These are phyloP conservation scores for Alternaria incomplexa DNA, from an alignment of 2,329 filamentous ascomycete species.

Conservation along the genomic window DNA sequence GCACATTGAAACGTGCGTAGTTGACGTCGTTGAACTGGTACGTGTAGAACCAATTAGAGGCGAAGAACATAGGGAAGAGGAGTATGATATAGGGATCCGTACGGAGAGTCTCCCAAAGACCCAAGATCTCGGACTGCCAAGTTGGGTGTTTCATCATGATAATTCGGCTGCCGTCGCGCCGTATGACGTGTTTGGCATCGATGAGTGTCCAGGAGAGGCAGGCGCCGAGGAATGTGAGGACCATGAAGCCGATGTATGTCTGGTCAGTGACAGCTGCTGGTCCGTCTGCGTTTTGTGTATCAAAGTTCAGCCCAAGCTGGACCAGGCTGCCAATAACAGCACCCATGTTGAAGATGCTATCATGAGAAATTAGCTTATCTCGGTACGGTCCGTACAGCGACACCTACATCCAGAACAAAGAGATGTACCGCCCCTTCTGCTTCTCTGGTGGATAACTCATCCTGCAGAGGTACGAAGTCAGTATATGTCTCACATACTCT, in stretches of 20 bases:
- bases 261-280: constrained; percentile 66
- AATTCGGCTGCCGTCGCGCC: constrained; percentile 74
- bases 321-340: constrained; percentile 81
- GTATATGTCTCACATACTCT: background rate
- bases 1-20: constrained; percentile 69
- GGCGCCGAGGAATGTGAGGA: constrained; percentile 76
- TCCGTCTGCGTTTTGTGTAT: constrained; percentile 51
- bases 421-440: constrained; percentile 83
- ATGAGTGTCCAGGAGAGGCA: constrained; percentile 70
- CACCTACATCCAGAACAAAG: constrained; percentile 75
- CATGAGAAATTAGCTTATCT: background rate
- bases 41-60: constrained; percentile 78
- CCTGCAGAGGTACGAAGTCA: constrained; percentile 32
- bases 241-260: constrained; percentile 81
- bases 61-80: constrained; percentile 80
- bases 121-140: constrained; percentile 76
- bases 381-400: background rate
- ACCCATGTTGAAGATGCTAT: constrained; percentile 80
- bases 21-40: constrained; percentile 79
- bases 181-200: constrained; percentile 72
- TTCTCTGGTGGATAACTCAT: constrained; percentile 83
- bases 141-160: constrained; percentile 87
- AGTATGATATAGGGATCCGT: constrained; percentile 73
- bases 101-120: constrained; percentile 73
- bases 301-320: constrained; percentile 70